Evolutionary conservation across 2,329 filamentous ascomycete species (phyloP).

Genomic region (Exserohilum rostratum): DNA sequence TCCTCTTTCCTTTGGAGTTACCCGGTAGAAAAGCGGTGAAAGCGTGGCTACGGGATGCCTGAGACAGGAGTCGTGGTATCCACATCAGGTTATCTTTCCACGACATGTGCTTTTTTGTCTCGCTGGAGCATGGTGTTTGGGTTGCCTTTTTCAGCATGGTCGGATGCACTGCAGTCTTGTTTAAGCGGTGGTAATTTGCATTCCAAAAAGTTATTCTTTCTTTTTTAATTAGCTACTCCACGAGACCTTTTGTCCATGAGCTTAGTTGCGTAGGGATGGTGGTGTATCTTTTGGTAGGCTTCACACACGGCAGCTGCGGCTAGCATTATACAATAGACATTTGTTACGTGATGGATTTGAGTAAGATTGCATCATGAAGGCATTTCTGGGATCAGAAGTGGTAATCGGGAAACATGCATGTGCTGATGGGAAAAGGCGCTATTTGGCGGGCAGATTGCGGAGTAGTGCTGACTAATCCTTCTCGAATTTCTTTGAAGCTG

Average conservation of each 20-base stretch:
- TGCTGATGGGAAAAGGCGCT: neutral
- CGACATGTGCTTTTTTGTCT: constrained; percentile 2
- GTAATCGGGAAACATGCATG: neutral
- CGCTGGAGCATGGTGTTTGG: constrained; percentile 43
- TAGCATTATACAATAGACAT: constrained; percentile 1
- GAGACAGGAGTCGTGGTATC: constrained; percentile 10
- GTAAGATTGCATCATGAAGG: neutral
- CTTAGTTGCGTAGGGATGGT: neutral
- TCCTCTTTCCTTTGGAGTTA: constrained; percentile 21
- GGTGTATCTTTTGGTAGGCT: neutral
- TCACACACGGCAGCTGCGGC: neutral
- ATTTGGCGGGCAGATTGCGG: neutral
- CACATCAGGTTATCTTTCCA: constrained; percentile 10
- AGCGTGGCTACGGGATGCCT: constrained; percentile 17
- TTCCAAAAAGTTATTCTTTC: constrained; percentile 28
- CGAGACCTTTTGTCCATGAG: constrained; percentile 1
- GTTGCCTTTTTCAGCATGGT: constrained; percentile 35
- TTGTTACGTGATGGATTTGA: neutral
- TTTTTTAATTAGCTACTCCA: constrained; percentile 13
- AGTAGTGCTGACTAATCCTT: constrained; percentile 32
- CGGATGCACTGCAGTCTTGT: constrained; percentile 24
- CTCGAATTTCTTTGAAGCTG: constrained; percentile 30
- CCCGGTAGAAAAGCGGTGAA: constrained; percentile 27
- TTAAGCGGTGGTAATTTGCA: constrained; percentile 21
- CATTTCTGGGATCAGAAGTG: neutral